phyloP scores from a whole-genome alignment of 805 yeast genomes.

The Candida odintsovae region DNA sequence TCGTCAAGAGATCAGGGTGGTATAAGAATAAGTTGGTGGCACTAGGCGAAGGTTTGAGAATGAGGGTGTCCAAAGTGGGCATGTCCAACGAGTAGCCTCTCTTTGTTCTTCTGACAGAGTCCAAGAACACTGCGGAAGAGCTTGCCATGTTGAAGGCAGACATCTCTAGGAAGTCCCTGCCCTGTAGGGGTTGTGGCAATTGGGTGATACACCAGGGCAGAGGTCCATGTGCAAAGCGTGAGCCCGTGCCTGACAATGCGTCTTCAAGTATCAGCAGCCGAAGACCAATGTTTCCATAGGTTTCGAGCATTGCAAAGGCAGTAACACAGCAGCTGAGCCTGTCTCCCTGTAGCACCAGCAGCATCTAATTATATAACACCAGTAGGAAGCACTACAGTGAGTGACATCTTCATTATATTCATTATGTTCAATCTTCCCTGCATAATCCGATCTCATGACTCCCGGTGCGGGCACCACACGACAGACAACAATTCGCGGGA shows the following conservation, averaged over 20 bases:
- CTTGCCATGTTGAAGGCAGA: conserved; percentile 3
- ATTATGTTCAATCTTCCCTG: background rate
- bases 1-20: conserved; percentile 1
- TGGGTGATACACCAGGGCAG: conserved; percentile 9
- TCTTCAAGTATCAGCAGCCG: conserved; percentile 5
- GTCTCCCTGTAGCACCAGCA: conserved; percentile 9
- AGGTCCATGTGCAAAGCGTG: conserved; percentile 3
- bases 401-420: no score
- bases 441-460: background rate
- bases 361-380: background rate
- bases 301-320: conserved; percentile 1
- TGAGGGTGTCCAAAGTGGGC: background rate
- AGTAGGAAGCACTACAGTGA: no score
- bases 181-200: background rate
- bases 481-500: background rate
- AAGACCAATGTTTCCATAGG: background rate
- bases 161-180: background rate
- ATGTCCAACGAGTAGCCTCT: background rate
- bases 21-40: conserved; percentile 4
- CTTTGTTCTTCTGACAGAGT: background rate
- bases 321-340: conserved; percentile 2
- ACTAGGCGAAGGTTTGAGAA: conserved; percentile 9
- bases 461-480: background rate
- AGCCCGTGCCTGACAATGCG: background rate
- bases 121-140: conserved; percentile 11